Base-by-base conservation (phyloP, 2,329 filamentous ascomycete genomes). In the Tolypocladium inflatum region DNA sequence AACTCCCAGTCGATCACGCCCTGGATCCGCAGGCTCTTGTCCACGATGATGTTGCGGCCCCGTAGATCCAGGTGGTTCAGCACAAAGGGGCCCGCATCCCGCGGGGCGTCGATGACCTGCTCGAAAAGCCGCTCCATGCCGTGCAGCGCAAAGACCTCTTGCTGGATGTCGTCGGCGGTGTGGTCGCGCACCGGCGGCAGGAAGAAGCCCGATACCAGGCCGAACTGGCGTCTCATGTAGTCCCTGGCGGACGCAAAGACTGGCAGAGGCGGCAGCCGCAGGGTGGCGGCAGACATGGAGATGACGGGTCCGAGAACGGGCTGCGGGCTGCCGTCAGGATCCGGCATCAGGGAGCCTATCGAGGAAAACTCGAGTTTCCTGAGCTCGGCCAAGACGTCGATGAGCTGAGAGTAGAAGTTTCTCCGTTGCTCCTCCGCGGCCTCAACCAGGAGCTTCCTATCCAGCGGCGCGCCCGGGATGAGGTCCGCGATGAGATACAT, bases 1-100 rank as follows among this genome's bases (percentile, higher is more conserved):
- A 63, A 70, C 56, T 68, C 66, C 67, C 66, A 68, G 57, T 68
- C 67, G 54, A 68, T 63, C 23, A 68, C 62, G n/a, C 59, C 63
- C 19, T 55, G 58, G 21, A 70, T 65, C 3, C 51, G 57, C 2
- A 67, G 37, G 9, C 63, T 48, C 1, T 63, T 56, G 33, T 68
- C 63, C 15, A 70, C 65, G 37, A 70, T 59, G 19, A 66, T 66
- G 57, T 68, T 68, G 30, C 54, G 48, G 37, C 58, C 53, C 35
- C 62, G 58, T 1, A 69, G 55, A 53, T 69, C 67, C 7, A 59
- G 45, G 42, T 68, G 64, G 30, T 58, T 57, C 11, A 68, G 61
- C 17, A 66, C 59, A 55, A 67, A 68, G 11, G 62, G 61, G 3
- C 52, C 54, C 10, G 55, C 21, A 38, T 62, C 60, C 1, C 58